These are phyloP conservation scores for Teunomyces kruisii DNA, from an alignment of 805 yeast genomes.

Conservation along the genomic window DNA sequence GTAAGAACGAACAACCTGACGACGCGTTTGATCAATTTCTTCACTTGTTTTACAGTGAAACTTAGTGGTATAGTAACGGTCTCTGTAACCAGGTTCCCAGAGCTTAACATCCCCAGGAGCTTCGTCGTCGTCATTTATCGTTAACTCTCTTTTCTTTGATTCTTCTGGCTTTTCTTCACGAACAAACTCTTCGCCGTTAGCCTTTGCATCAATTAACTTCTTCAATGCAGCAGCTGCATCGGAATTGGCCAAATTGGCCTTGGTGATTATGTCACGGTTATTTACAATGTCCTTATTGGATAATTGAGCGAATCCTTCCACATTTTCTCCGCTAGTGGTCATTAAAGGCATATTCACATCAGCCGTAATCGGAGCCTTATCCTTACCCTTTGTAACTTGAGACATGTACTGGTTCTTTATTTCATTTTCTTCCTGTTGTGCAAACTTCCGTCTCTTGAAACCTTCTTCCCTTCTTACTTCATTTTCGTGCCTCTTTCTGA, in stretches of 20 bases:
- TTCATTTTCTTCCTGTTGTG: constrained; percentile 45
- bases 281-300: constrained; percentile 70
- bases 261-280: constrained; percentile 57
- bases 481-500: constrained; percentile 63
- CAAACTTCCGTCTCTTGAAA: constrained; percentile 55
- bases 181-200: constrained; percentile 7
- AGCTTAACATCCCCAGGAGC: constrained; percentile 55
- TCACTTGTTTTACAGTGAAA: constrained; percentile 59
- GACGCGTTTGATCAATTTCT: constrained; percentile 52
- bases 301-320: constrained; percentile 62
- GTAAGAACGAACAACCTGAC: constrained; percentile 66
- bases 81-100: constrained; percentile 85
- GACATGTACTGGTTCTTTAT: constrained; percentile 45
- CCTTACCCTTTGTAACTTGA: constrained; percentile 70
- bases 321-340: constrained; percentile 70
- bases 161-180: constrained; percentile 12
- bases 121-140: constrained; percentile 26
- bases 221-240: constrained; percentile 64
- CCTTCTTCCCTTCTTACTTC: constrained; percentile 71
- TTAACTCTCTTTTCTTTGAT: constrained; percentile 7
- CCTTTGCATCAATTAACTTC: constrained; percentile 32
- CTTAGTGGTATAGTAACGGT: constrained; percentile 76
- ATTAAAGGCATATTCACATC: constrained; percentile 73
- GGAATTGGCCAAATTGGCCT: constrained; percentile 70
- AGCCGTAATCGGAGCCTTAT: constrained; percentile 71